These are phyloP conservation scores for Akanthomyces uredinophilus DNA, from an alignment of 2,329 filamentous ascomycete genomes.

Conservation along the genomic window DNA sequence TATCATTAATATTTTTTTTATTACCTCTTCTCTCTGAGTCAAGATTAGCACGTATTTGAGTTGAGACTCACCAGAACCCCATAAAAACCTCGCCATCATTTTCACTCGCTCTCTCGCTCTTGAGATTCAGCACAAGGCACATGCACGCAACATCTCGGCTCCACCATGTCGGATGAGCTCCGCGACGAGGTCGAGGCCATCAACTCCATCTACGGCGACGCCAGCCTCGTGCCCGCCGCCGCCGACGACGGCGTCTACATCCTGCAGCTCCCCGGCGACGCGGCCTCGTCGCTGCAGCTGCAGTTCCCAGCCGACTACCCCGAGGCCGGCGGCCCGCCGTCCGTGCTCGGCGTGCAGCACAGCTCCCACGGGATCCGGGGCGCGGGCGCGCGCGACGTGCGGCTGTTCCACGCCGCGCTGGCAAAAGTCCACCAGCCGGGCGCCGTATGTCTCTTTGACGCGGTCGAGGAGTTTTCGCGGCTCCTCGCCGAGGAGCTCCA, in stretches of 20 bases:
- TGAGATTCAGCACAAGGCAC: too few species aligned
- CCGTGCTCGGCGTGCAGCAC: constrained; percentile 76
- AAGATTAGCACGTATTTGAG: too few species aligned
- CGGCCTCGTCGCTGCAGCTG: constrained; percentile 53
- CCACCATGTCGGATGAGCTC: constrained; percentile 53
- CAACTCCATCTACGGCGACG: constrained; percentile 75
- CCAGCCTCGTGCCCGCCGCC: constrained; percentile 48
- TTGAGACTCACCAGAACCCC: background rate
- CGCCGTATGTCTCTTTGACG: constrained; percentile 77
- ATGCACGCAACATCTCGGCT: background rate
- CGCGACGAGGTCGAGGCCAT: constrained; percentile 73
- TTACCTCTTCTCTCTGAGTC: too few species aligned
- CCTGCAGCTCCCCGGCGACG: constrained; percentile 61
- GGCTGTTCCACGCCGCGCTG: constrained; percentile 62
- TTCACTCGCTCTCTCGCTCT: too few species aligned
- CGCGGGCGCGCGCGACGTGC: constrained; percentile 66
- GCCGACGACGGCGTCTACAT: constrained; percentile 42
- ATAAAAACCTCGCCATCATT: background rate
- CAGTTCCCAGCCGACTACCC: constrained; percentile 74
- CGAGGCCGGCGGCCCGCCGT: constrained; percentile 63
- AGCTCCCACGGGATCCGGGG: constrained; percentile 69
- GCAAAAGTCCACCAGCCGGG: constrained; percentile 65
- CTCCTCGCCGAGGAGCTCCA: constrained; percentile 29
- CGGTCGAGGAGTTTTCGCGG: constrained; percentile 69
- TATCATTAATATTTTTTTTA: too few species aligned